These are phyloP conservation scores for Vigna mungo DNA, from an alignment of 306 rosid genomes.

Conservation along the genomic window DNA sequence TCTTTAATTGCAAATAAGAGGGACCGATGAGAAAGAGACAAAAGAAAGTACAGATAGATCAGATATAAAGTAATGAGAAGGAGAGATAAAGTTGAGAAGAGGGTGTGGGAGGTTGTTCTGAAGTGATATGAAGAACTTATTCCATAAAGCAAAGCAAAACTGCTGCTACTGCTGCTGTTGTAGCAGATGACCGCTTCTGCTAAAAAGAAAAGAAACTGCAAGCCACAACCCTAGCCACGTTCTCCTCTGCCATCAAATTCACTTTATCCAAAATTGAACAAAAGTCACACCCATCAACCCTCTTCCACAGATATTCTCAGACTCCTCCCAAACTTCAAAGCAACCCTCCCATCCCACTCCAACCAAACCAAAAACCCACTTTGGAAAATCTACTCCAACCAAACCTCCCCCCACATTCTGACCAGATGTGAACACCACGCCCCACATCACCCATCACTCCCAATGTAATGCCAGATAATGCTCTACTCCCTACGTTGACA, in stretches of 20 bases:
- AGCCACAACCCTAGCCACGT: conserved; percentile 66
- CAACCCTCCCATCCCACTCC: not conserved
- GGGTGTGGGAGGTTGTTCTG: conserved; percentile 3
- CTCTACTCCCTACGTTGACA: not conserved
- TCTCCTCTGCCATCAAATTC: conserved; percentile 43
- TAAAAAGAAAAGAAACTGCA: conserved; percentile 48
- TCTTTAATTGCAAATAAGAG: conserved; percentile 42
- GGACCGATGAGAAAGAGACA: conserved; percentile 48
- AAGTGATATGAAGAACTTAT: conserved; percentile 24
- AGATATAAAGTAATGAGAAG: conserved; percentile 30
- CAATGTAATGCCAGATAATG: not conserved
- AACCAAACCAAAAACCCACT: conserved; percentile 5
- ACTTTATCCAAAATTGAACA: not conserved
- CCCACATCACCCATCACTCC: not conserved
- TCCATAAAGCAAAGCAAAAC: conserved; percentile 3
- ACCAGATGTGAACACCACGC: not conserved
- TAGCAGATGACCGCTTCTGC: conserved; percentile 17
- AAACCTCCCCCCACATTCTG: no score
- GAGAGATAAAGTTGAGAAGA: conserved; percentile 34
- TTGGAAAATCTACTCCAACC: no score
- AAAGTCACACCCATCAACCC: no score
- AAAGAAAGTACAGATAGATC: conserved; percentile 56
- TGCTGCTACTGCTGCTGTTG: not conserved
- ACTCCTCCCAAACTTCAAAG: conserved; percentile 51
- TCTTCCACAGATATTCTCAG: conserved; percentile 15